Percentiles rank a stretch among this genome's conserved stretches.
phyloP scores from a whole-genome alignment of 2,329 filamentous ascomycete genomes.

The Cyphellophora europaea region DNA sequence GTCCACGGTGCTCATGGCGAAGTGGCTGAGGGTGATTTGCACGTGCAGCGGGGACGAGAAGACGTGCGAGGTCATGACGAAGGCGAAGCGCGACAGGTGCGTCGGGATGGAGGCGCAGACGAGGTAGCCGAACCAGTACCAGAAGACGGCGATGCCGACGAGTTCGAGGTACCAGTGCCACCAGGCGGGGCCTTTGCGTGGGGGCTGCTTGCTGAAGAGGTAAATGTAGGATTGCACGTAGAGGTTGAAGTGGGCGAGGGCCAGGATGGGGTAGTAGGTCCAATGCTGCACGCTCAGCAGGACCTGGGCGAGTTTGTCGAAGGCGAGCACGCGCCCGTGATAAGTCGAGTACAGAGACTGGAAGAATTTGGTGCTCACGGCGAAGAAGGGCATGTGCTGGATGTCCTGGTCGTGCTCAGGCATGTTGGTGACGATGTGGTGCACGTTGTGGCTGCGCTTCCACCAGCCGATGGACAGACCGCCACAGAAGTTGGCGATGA shows the following conservation, averaged over 20 bases:
- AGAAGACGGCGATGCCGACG: constrained; percentile 68
- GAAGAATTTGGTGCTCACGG: constrained; percentile 73
- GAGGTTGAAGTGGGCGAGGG: constrained; percentile 78
- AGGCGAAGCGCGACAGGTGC: constrained; percentile 59
- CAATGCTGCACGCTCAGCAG: constrained; percentile 68
- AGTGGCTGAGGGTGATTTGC: constrained; percentile 86
- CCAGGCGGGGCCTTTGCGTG: constrained; percentile 65
- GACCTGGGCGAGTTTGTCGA: constrained; percentile 63
- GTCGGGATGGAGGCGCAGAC: constrained; percentile 67
- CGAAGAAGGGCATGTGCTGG: constrained; percentile 81
- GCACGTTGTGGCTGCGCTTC: constrained; percentile 93
- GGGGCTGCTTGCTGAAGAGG: constrained; percentile 60
- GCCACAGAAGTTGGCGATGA: constrained; percentile 82
- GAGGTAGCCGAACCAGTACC: constrained; percentile 79
- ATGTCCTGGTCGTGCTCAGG: constrained; percentile 96
- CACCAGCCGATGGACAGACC: constrained; percentile 92
- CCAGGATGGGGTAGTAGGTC: constrained; percentile 72
- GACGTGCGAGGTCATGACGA: constrained; percentile 71
- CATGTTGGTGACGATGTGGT: constrained; percentile 91
- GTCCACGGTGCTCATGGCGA: constrained; percentile 86
- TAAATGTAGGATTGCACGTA: constrained; percentile 75
- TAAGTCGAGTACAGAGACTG: constrained; percentile 66
- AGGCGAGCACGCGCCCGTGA: constrained; percentile 71
- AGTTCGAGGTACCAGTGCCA: constrained; percentile 81
- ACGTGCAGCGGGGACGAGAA: constrained; percentile 74